Conservation (phyloP, 2,329 filamentous ascomycete species). For the Nothopassalora personata region DNA sequence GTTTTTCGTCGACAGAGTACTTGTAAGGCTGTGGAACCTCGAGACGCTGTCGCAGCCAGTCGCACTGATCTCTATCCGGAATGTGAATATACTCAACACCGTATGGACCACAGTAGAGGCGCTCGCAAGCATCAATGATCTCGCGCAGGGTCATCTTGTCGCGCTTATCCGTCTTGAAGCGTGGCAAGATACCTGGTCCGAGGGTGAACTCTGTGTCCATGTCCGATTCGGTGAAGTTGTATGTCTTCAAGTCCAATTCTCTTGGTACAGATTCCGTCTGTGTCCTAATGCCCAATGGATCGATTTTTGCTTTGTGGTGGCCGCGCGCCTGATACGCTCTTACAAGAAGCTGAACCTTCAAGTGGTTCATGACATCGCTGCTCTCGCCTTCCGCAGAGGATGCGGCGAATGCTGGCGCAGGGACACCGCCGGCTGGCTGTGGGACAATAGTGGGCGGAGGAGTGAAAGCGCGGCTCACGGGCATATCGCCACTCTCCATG, state of each 20-base stretch:
- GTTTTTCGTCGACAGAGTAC: conserved; percentile 97
- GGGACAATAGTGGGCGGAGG: conserved; percentile 90
- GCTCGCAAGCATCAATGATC: conserved; percentile 88
- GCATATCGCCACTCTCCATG: conserved; percentile 98
- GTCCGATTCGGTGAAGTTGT: conserved; percentile 91
- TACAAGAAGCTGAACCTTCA: conserved; percentile 96
- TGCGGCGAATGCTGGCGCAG: conserved; percentile 64
- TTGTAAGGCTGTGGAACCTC: conserved; percentile 94
- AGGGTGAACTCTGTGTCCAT: conserved; percentile 87
- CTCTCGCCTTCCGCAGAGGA: conserved; percentile 59
- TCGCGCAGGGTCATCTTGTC: conserved; percentile 97
- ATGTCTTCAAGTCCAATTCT: conserved; percentile 88
- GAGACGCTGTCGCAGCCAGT: conserved; percentile 93
- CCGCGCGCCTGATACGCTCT: conserved; percentile 96
- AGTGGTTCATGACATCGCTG: conserved; percentile 85
- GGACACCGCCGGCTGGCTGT: conserved; percentile 70
- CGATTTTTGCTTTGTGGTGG: conserved; percentile 97
- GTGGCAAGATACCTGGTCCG: conserved; percentile 88
- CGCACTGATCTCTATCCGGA: conserved; percentile 92
- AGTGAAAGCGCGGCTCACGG: conserved; percentile 92
- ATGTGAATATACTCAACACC: conserved; percentile 99
- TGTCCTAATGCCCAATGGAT: conserved; percentile 88
- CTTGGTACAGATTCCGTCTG: conserved; percentile 59
- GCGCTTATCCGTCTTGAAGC: conserved; percentile 80
- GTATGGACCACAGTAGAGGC: conserved; percentile 95